Evolutionary conservation across 345 rosid species (phyloP), one percentile per base, ranked within the genome.

Genomic region (Sisymbrium altissimum): DNA sequence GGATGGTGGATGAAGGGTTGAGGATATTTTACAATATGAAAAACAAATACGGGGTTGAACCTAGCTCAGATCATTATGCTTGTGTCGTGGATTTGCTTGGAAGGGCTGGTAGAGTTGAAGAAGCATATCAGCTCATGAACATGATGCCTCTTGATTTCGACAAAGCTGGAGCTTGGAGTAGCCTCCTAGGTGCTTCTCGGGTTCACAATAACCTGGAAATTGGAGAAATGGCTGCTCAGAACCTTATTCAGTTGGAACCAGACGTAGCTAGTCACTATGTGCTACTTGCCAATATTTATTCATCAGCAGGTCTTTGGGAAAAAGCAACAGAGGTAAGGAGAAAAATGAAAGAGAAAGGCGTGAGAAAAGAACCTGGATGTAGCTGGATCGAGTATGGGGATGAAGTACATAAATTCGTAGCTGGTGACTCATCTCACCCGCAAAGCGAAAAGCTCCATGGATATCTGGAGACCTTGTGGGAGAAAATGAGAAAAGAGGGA

Each of bases 31-130:
- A 88, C 68, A 68, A 70, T 64, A 94, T 94, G 98, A 86, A 83
- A 79, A 77, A 71, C 10, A 83, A 84, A 13, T 52, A 86, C 38
- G 86, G 87, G 5, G 73, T 88, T 44, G 77, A 85, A 75, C 88
- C 95, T 30, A 63, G 68, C 44, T 68, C 97, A 70, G 96, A 91
- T 83, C 96, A 94, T 80, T 91, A 87, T 73, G 95, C 96, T 15
- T 94, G 98, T 61, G 64, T 88, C 36, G 93, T 94, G 17, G 96
- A 91, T 72, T 85, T 94, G 82, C 90, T 94, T 69, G 98, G 97
- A 48, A 84, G 96, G 75, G 91, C 96, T 14, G 93, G 96, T 72
- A 84, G 62, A 82, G 76, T 94, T 71, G 76, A 66, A 62, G 84
- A 86, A 80, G 95, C 98, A 25, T 82, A 88, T 81, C 62, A 74